Evolutionary conservation across 2,329 filamentous ascomycete genomes (phyloP).

Genomic region (Atkinsonella texensis): DNA sequence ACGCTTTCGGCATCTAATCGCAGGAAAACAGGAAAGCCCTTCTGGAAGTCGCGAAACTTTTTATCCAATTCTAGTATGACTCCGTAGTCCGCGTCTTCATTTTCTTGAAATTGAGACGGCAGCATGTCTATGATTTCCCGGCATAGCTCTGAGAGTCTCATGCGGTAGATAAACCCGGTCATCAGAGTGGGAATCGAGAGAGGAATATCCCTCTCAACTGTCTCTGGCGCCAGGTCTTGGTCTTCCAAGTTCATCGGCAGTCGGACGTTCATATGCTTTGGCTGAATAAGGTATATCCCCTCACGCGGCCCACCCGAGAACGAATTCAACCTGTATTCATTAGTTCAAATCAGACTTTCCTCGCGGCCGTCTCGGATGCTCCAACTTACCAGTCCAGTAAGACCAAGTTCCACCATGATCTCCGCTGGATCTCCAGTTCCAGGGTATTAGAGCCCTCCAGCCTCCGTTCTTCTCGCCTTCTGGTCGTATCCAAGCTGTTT

Average conservation of each 20-base stretch:
- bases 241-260: constrained; percentile 6
- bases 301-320: constrained; percentile 7
- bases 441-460: constrained; percentile 1
- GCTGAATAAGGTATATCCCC: constrained; percentile 5
- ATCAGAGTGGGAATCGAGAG: constrained; percentile 3
- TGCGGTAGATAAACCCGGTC: constrained; percentile 3
- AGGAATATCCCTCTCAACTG: not conserved
- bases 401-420: constrained; percentile 8
- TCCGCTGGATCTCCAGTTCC: constrained; percentile 5
- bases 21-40: constrained; percentile 4
- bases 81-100: constrained; percentile 4
- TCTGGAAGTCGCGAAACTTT: constrained; percentile 5
- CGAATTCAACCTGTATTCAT: not conserved
- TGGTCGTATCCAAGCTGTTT: constrained; percentile 4
- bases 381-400: constrained; percentile 5
- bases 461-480: not conserved
- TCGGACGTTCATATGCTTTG: constrained; percentile 7
- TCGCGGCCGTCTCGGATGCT: not conserved
- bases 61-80: constrained; percentile 5
- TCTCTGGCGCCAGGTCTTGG: not conserved
- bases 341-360: not conserved
- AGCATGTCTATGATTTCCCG: constrained; percentile 8
- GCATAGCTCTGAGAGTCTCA: constrained; percentile 6
- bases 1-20: constrained; percentile 4
- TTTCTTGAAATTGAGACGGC: constrained; percentile 1